Evolutionary conservation across 108 stramenopile species (phyloP).

Genomic region (Cyclotella cryptica): DNA sequence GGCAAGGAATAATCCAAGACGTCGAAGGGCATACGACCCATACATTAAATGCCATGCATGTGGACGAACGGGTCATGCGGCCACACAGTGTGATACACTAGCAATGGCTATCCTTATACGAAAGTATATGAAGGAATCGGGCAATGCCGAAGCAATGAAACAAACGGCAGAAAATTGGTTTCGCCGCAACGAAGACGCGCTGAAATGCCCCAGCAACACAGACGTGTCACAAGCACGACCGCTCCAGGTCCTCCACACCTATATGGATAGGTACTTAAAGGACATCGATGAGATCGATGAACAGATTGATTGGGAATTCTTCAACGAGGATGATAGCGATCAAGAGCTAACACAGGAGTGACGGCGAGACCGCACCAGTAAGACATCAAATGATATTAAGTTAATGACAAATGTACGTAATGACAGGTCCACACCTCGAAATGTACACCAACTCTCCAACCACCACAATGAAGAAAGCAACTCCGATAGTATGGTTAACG

Average conservation of each 20-base stretch:
- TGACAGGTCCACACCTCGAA: neutral
- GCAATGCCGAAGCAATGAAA: neutral
- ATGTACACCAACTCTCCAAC: neutral
- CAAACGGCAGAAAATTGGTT: no score
- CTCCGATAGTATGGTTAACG: neutral
- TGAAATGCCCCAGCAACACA: neutral
- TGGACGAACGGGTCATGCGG: neutral
- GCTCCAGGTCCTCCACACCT: neutral
- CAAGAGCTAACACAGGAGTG: neutral
- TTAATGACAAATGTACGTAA: neutral
- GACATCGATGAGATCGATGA: neutral
- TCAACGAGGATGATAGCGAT: neutral
- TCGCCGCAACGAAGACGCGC: neutral
- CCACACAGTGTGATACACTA: neutral
- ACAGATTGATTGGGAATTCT: neutral
- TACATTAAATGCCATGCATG: conserved; percentile 5
- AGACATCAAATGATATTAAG: neutral
- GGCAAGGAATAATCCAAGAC: no score
- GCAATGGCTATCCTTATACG: neutral
- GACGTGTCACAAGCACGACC: neutral
- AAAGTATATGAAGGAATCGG: neutral
- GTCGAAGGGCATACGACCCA: conserved; percentile 1
- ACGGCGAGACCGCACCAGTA: neutral
- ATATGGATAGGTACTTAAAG: neutral
- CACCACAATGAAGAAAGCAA: neutral